These are phyloP conservation scores for Haematococcus lacustris DNA, from an alignment of 139 green algal genomes.

Conservation along the genomic window DNA sequence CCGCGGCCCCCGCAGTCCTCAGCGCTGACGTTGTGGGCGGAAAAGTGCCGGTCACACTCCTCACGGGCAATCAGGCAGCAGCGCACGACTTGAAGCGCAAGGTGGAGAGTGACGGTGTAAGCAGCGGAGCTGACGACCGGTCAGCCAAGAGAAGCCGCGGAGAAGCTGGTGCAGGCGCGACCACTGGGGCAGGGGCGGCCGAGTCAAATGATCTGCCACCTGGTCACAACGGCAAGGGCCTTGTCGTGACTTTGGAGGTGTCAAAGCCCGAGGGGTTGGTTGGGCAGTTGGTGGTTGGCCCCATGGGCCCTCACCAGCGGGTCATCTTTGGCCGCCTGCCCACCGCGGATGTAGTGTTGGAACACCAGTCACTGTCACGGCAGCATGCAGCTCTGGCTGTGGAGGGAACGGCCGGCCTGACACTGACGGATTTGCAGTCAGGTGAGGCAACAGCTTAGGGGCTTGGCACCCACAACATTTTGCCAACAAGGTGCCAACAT, in stretches of 20 bases:
- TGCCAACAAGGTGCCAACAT: not conserved
- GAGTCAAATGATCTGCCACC: too few relatives aligned
- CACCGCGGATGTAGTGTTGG: constrained; percentile 52
- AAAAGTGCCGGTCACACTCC: not conserved
- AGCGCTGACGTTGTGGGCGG: not conserved
- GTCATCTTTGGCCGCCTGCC: constrained; percentile 16
- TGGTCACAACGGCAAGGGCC: not conserved
- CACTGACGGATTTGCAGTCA: constrained; percentile 59
- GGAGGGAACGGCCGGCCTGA: constrained; percentile 26
- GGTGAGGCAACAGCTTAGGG: constrained; percentile 13
- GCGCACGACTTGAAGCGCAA: too few relatives aligned
- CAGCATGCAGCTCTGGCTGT: constrained; percentile 47
- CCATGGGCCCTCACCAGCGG: not conserved
- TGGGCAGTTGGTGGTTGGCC: not conserved
- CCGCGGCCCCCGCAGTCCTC: not conserved
- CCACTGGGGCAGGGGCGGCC: too few relatives aligned
- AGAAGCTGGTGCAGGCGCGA: too few relatives aligned
- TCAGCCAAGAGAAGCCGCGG: too few relatives aligned
- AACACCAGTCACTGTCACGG: constrained; percentile 61
- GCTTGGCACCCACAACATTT: not conserved
- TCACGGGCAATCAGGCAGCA: too few relatives aligned
- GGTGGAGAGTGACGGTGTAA: too few relatives aligned
- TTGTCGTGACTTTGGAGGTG: not conserved
- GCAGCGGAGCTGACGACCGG: too few relatives aligned
- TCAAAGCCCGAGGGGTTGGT: not conserved